Base-by-base conservation (phyloP, 179 eudicot genomes). In the Heliamphora pulchella region DNA sequence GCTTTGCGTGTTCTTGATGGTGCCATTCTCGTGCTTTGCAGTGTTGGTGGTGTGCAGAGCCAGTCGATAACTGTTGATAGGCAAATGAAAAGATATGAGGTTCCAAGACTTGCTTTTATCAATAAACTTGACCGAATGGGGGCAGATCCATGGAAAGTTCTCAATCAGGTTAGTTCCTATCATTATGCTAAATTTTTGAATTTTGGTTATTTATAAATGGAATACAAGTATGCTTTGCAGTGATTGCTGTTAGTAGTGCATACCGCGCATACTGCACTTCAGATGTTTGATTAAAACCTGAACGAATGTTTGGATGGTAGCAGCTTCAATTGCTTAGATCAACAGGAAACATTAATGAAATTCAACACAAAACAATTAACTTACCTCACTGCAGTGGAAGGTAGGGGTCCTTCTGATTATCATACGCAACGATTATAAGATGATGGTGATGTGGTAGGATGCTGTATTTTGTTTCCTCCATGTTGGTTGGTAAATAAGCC, bases 1-100 rank as follows among this genome's bases (percentile, higher is more conserved):
- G 98, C 98, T 70, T 87, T 95, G 87, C 97, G 98, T 83, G 98
- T 95, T 50, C 95, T 95, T 81, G 98, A 95, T 91, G 98, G 98
- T 57, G 98, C 97, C 84, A 86, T 95, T 75, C 98, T 95, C 57
- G 98, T 93, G 76, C 94, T 95, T 71, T 95, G 98, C 75, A 93
- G 98, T 82, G 98, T 95, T 82, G 98, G 98, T 83, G 97, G 98
- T 75, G 98, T 95, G 59, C 98, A 95, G 85, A 95, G 97, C 83
- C 98, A 95, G 81, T 95, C 98, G 11, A 95, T 95, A 71, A 95
- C 98, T 71, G 97, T 95, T 81, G 98, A 95, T 86, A 87, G 98
- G 78, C 98, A 95, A 89, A 95, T 95, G 98, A 89, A 91, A 85
- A 90, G 98, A 87, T 93, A 93, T 79, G 97, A 89, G 79, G 98